These are phyloP conservation scores for Davidsoniella eucalypti DNA, from an alignment of 2,329 filamentous ascomycete species.

Conservation along the genomic window DNA sequence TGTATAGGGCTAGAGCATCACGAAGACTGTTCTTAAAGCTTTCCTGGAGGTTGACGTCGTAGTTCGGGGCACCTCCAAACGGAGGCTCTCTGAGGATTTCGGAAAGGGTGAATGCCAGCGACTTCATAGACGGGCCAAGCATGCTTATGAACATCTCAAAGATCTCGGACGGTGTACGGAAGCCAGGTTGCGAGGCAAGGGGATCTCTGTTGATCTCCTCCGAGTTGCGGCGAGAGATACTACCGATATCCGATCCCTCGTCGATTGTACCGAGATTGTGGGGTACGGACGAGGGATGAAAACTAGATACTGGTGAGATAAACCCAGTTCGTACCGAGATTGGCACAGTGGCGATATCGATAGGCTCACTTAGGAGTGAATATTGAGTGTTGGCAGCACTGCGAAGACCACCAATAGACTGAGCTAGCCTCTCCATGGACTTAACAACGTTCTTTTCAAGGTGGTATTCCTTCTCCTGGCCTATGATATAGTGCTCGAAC, in stretches of 20 bases:
- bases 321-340: slow-evolving; percentile 2
- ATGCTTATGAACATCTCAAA: slow-evolving; percentile 81
- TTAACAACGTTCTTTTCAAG: slow-evolving; percentile 67
- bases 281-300: slow-evolving; percentile 14
- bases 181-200: slow-evolving; percentile 19
- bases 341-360: not conserved
- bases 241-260: slow-evolving; percentile 3
- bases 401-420: slow-evolving; percentile 76
- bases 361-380: slow-evolving; percentile 51
- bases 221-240: slow-evolving; percentile 4
- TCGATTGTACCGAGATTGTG: slow-evolving; percentile 17
- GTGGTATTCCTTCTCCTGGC: slow-evolving; percentile 61
- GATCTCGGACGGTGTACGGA: slow-evolving; percentile 59
- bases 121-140: slow-evolving; percentile 89
- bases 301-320: slow-evolving; percentile 8
- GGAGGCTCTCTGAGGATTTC: slow-evolving; percentile 78
- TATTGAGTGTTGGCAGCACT: slow-evolving; percentile 87
- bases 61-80: slow-evolving; percentile 52
- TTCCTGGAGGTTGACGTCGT: slow-evolving; percentile 57
- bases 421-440: slow-evolving; percentile 69
- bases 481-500: slow-evolving; percentile 71
- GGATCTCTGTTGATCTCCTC: slow-evolving; percentile 9
- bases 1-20: slow-evolving; percentile 68
- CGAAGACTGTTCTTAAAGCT: slow-evolving; percentile 66
- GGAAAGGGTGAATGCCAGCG: slow-evolving; percentile 76